phyloP scores from a whole-genome alignment of 2,329 filamentous ascomycete species.

The Aciculosporium take region DNA sequence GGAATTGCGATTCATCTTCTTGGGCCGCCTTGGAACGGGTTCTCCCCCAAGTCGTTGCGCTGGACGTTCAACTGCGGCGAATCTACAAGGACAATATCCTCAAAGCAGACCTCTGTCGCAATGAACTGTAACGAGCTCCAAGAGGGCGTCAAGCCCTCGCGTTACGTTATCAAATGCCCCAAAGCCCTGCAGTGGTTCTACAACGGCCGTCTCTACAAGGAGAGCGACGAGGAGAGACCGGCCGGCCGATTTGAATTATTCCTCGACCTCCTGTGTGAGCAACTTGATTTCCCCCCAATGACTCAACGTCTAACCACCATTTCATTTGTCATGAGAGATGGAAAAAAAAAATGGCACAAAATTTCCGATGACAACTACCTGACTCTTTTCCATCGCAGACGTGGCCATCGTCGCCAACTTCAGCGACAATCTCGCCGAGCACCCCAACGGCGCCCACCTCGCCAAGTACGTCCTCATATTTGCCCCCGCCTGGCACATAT shows the following conservation, averaged over 20 bases:
- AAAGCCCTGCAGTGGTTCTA: constrained; percentile 32
- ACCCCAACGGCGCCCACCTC: constrained; percentile 27
- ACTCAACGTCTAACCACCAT: no score
- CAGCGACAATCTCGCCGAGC: constrained; percentile 31
- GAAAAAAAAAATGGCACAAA: no score
- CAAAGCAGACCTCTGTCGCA: neutral
- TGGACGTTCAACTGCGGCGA: no score
- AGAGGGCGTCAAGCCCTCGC: constrained; percentile 15
- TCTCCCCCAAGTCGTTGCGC: no score
- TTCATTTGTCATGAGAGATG: no score
- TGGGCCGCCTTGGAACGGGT: no score
- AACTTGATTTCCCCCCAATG: no score
- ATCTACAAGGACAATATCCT: neutral
- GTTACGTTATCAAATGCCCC: constrained; percentile 22
- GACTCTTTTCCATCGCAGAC: constrained; percentile 14
- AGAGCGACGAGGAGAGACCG: constrained; percentile 28
- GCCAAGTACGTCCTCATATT: constrained; percentile 35
- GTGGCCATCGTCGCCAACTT: constrained; percentile 37
- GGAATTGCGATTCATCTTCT: no score
- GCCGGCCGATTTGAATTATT: constrained; percentile 35
- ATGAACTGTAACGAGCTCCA: constrained; percentile 27
- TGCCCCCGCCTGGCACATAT: constrained; percentile 34
- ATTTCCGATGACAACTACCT: no score
- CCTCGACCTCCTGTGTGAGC: constrained; percentile 31
- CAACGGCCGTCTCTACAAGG: constrained; percentile 25